Percentiles rank a stretch among this genome's conserved stretches.
Evolutionary conservation across 78 protist genomes (phyloP).

Genomic region (Thecamonas trahens): DNA sequence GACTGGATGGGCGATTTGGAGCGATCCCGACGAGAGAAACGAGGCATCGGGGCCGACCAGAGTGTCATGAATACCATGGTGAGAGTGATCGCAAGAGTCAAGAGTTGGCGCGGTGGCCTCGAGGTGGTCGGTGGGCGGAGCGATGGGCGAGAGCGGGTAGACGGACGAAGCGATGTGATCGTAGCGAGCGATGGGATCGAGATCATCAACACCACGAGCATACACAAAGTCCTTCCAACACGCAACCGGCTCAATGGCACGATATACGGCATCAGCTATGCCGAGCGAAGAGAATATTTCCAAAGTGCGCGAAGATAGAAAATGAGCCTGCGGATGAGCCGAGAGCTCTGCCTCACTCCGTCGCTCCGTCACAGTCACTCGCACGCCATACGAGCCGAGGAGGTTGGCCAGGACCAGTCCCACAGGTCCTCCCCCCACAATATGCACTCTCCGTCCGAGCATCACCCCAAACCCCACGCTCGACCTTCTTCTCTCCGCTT

Average conservation of each 20-base stretch:
- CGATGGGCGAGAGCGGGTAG: neutral
- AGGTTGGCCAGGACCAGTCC: neutral
- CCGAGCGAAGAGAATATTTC: neutral
- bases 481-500: too few relatives aligned
- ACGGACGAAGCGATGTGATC: too few relatives aligned
- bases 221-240: neutral
- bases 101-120: neutral
- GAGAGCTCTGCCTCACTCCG: too few relatives aligned
- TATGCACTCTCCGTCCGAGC: too few relatives aligned
- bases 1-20: too few relatives aligned
- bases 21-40: too few relatives aligned
- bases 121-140: neutral
- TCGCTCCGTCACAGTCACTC: neutral
- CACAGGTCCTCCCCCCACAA: constrained; percentile 19
- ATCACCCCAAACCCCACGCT: too few relatives aligned
- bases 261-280: neutral
- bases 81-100: neutral
- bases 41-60: neutral
- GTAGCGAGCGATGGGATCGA: too few relatives aligned
- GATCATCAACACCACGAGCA: neutral
- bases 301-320: constrained; percentile 1
- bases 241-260: neutral
- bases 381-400: neutral
- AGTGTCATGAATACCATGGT: neutral
- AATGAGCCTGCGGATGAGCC: constrained; percentile 5